Evolutionary conservation across 306 rosid species (phyloP), one percentile per base, ranked within the genome.

Genomic region (Cicer pinnatifidum): DNA sequence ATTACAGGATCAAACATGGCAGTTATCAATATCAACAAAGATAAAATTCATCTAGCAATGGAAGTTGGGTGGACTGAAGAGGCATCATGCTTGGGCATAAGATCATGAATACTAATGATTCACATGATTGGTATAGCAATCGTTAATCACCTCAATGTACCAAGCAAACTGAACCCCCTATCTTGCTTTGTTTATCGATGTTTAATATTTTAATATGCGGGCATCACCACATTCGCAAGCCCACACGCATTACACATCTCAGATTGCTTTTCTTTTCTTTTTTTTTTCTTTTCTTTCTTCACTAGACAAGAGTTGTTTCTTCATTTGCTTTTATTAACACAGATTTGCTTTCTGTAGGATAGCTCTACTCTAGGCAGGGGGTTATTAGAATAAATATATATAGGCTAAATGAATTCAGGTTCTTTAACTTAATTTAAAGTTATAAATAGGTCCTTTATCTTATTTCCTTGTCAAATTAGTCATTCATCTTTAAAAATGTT

Each of bases 81-180:
- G 48, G 52, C 52, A 57, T 9, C 53, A 57, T 9, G 57, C 52
- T 6, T 2, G 52, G 52, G 61, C 48, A 68, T 45, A 37, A 7
- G 62, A 57, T 35, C 41, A 56, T 56, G 54, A 50, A 7, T 50
- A 50, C 15, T 50, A n/a, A 76, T 75, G 59, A 68, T 58, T 77
- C 19, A 61, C 69, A 58, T n/a, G 12, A 19, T 56, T 33, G 35
- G 61, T 39, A 47, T 37, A 69, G 35, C 6, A 48, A 57, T 68
- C 11, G 19, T 37, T 58, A 46, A 58, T 59, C 10, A 39, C 28
- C 62, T 37, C 45, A 57, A 12, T 35, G 16, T 57, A 13, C 68
- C 50, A 67, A 56, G 44, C 50, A 66, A 54, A 58, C 40, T 28
- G 9, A 44, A 28, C 9, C 46, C 35, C 35, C 35, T 28, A 28